Evolutionary conservation across 176 grass and related monocot genomes (phyloP), one percentile per base, ranked within the genome.

Genomic region (Luzula sylvatica): DNA sequence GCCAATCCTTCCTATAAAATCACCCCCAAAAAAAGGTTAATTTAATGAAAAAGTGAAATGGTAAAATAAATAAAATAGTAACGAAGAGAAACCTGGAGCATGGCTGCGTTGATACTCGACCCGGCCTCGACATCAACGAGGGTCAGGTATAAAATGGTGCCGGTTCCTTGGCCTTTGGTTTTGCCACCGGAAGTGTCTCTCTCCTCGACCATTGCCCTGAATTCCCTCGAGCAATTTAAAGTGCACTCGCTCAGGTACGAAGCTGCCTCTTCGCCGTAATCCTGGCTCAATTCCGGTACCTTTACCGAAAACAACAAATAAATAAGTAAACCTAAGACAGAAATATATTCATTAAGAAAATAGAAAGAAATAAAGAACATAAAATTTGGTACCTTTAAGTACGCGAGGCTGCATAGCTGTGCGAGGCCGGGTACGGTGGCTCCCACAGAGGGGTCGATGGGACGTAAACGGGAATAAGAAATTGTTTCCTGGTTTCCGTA

Each of bases 401-500:
- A 82, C 20, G 86, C 93, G 55, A 98, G 78, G 50, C 72, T 69
- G 61, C 93, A 98, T 3, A 98, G 72, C 63, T 82, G 78, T 68
- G 93, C 93, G 65, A 87, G 75, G 28, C 81, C 75, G 57, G 86
- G 86, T 61, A 72, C 32, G 6, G 74, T 52, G 43, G 93, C 74
- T 4, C 30, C 30, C 52, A 90, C 25, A 43, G 81, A 78, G 20
- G 75, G 55, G 42, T 96, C 90, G 38, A 78, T 73, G 44, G 93
- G 93, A 3, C 81, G 68, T 26, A 98, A 70, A 42, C 60, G 65
- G 41, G 68, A 86, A 58, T 98, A 98, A 2, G 93, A 68, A 59
- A 98, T 64, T 47, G 64, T 78, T 52, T 98, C 93, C 70, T 98
- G 93, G 72, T 98, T 98, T 6, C 93, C 93, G 35, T 90, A 98